Evolutionary conservation across 257 asterid species (phyloP).

Genomic region (Cynanchum wilfordii): DNA sequence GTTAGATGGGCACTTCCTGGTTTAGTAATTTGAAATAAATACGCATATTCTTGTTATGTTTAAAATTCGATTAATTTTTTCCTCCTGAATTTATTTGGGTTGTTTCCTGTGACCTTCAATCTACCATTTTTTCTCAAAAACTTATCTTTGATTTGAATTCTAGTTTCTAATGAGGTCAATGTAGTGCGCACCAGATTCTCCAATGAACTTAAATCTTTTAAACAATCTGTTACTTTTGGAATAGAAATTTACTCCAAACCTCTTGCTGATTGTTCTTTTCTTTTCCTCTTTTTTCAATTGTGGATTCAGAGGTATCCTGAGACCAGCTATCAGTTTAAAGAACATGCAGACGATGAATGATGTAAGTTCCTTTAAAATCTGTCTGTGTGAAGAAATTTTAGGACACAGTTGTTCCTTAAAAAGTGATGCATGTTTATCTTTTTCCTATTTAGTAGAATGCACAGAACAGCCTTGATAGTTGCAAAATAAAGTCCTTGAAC

Average conservation of each 20-base stretch:
- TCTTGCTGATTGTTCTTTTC: background rate
- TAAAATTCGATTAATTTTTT: background rate
- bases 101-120: background rate
- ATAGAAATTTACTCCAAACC: background rate
- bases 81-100: background rate
- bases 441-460: conserved; percentile 68
- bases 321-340: conserved; percentile 76
- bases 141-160: background rate
- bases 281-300: background rate
- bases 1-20: background rate
- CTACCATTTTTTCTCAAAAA: background rate
- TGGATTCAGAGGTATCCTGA: conserved; percentile 70
- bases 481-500: conserved; percentile 61
- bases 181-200: background rate
- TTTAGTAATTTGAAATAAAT: background rate
- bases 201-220: background rate
- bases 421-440: conserved; percentile 34
- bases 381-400: background rate
- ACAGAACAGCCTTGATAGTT: conserved; percentile 68
- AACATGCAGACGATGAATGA: conserved; percentile 50
- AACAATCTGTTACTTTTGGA: background rate
- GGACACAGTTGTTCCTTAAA: conserved; percentile 14
- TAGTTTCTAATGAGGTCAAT: background rate
- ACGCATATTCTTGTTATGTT: background rate
- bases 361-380: conserved; percentile 44